Evolutionary conservation across 2,329 filamentous ascomycete species (phyloP).

Genomic region (Diaporthe eres): DNA sequence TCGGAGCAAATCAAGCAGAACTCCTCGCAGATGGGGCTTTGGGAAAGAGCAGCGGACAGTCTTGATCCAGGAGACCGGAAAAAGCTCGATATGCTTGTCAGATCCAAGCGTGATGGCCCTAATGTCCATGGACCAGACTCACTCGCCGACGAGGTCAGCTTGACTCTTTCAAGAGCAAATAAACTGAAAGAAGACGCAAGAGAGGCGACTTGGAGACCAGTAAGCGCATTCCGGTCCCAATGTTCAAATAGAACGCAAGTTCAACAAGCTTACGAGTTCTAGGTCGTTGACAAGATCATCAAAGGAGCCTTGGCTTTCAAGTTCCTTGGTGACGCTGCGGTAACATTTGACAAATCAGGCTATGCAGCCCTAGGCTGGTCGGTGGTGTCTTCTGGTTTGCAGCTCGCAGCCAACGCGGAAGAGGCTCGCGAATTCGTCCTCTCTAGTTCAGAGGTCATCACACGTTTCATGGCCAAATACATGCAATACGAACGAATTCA

Average conservation of each 20-base stretch:
- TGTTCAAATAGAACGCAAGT: background rate
- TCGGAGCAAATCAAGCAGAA: no score
- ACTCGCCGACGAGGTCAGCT: background rate
- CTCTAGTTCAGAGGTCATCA: slow-evolving; percentile 6
- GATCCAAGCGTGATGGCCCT: no score
- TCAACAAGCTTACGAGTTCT: background rate
- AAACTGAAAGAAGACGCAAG: no score
- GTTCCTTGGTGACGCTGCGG: background rate
- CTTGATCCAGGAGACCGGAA: no score
- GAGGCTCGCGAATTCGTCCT: slow-evolving; percentile 1
- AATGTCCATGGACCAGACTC: background rate
- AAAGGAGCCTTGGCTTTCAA: background rate
- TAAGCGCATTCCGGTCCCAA: background rate
- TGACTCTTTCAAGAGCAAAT: background rate
- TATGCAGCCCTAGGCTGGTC: slow-evolving; percentile 13
- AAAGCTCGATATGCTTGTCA: no score
- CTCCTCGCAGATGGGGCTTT: no score
- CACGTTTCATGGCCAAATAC: background rate
- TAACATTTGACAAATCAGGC: slow-evolving; percentile 11
- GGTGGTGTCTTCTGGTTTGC: slow-evolving; percentile 1
- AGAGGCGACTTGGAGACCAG: background rate
- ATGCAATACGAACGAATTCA: background rate
- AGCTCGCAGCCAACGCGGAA: background rate
- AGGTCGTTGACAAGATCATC: background rate
- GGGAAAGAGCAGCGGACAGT: no score